phyloP scores from a whole-genome alignment of 768 basidiomycete species.

The Mycena vitilis region DNA sequence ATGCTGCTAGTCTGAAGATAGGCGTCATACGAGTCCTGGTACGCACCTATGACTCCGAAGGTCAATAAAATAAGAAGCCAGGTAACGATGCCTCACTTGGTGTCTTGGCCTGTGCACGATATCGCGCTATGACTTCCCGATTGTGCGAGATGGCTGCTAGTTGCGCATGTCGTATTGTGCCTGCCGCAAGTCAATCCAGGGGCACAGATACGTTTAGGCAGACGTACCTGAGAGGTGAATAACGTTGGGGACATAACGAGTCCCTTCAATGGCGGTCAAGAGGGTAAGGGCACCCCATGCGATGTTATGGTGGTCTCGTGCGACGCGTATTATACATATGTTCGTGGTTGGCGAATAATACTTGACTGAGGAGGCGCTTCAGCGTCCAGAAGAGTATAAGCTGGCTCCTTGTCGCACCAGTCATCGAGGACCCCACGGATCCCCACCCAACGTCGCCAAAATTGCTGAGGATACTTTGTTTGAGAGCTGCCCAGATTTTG shows the following conservation, averaged over 20 bases:
- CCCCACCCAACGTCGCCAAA: conserved; percentile 94
- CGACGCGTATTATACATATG: conserved; percentile 87
- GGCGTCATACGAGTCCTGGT: conserved; percentile 69
- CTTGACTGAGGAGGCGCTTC: conserved; percentile 68
- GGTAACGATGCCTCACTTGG: conserved; percentile 53
- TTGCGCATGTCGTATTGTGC: conserved; percentile 90
- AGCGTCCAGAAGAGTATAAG: not conserved
- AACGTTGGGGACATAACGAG: conserved; percentile 78
- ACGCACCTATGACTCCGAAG: conserved; percentile 52
- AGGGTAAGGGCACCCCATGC: conserved; percentile 86
- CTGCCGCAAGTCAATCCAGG: conserved; percentile 49
- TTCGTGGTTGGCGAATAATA: conserved; percentile 89
- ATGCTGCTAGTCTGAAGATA: conserved; percentile 67
- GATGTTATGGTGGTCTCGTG: conserved; percentile 81
- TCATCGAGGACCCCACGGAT: conserved; percentile 75
- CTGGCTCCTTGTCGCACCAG: conserved; percentile 57
- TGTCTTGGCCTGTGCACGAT: conserved; percentile 64
- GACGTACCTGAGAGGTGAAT: conserved; percentile 82
- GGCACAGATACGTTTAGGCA: not conserved
- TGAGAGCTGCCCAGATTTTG: conserved; percentile 75
- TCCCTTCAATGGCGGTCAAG: conserved; percentile 69
- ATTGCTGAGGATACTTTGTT: conserved; percentile 73
- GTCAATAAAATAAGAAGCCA: conserved; percentile 1
- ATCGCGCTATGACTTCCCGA: conserved; percentile 74
- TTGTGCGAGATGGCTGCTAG: conserved; percentile 82